These are phyloP conservation scores for Geosmithia putterillii DNA, from an alignment of 2,329 filamentous ascomycete species.

Conservation along the genomic window DNA sequence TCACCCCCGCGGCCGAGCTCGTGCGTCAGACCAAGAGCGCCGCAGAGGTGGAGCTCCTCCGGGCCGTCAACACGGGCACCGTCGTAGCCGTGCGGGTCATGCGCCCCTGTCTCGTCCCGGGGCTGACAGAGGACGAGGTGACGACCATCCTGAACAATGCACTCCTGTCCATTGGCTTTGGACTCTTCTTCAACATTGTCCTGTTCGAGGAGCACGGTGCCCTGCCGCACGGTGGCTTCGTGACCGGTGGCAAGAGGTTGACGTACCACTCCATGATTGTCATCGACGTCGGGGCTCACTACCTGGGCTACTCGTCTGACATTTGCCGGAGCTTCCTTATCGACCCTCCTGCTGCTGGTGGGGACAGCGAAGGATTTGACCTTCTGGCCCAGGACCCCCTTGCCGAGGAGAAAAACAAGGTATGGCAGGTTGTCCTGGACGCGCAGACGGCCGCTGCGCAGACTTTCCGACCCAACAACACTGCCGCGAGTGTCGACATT, in stretches of 20 bases:
- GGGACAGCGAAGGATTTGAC: slow-evolving; percentile 3
- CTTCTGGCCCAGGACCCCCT: slow-evolving; percentile 11
- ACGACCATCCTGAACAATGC: slow-evolving; percentile 41
- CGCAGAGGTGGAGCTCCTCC: slow-evolving; percentile 42
- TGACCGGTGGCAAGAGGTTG: slow-evolving; percentile 36
- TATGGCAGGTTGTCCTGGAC: slow-evolving; percentile 50
- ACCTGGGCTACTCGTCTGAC: slow-evolving; percentile 51
- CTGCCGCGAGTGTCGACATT: slow-evolving; percentile 47
- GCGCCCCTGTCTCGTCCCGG: slow-evolving; percentile 38
- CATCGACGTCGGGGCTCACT: slow-evolving; percentile 51
- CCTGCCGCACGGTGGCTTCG: slow-evolving; percentile 39
- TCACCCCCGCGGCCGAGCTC: slow-evolving; percentile 40
- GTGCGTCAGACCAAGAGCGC: slow-evolving; percentile 46
- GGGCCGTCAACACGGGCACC: slow-evolving; percentile 52
- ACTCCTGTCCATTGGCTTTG: slow-evolving; percentile 38
- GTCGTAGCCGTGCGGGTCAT: slow-evolving; percentile 48
- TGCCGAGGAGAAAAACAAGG: slow-evolving; percentile 33
- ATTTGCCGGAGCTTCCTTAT: slow-evolving; percentile 51
- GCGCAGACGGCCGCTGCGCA: slow-evolving; percentile 43
- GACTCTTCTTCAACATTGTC: slow-evolving; percentile 51
- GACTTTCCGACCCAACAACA: slow-evolving; percentile 36
- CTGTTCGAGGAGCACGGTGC: slow-evolving; percentile 45
- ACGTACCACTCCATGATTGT: slow-evolving; percentile 43
- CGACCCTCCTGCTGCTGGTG: slow-evolving; percentile 12
- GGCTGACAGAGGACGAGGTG: slow-evolving; percentile 46